Conservation (phyloP, 169 alveolate genomes). For the Perkinsus chesapeaki region DNA sequence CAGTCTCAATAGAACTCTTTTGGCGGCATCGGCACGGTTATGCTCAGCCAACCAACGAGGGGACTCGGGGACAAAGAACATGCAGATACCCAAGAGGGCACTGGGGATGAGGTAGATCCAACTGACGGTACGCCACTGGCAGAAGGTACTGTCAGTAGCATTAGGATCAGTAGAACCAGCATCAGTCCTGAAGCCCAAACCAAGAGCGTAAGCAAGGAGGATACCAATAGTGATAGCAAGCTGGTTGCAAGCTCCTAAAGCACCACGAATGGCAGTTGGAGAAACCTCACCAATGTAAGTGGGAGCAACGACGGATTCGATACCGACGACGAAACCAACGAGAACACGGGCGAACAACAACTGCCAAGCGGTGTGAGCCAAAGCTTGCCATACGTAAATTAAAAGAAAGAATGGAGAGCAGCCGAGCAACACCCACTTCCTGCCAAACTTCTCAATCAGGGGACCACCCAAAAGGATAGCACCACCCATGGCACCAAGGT, state of each 20-base stretch:
- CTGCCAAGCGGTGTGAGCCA: neutral
- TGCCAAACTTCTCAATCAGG: neutral
- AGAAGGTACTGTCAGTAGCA: neutral
- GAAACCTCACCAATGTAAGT: neutral
- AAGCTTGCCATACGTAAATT: neutral
- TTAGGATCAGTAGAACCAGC: neutral
- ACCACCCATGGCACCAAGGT: neutral
- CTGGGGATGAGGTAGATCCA: neutral
- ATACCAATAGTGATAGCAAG: neutral
- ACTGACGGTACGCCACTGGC: neutral
- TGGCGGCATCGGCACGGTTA: neutral
- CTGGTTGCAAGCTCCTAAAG: neutral
- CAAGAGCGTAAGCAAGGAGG: neutral
- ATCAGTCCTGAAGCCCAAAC: neutral
- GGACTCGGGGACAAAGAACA: neutral
- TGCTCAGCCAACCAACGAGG: neutral
- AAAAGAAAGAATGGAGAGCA: neutral
- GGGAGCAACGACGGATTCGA: neutral
- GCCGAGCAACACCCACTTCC: neutral
- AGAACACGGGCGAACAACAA: neutral
- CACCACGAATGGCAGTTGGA: neutral
- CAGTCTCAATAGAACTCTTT: neutral
- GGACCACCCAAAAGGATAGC: constrained; percentile 1
- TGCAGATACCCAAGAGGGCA: neutral
- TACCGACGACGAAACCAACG: neutral